These are phyloP conservation scores for Sanghuangporus sanghuang DNA, from an alignment of 1,284 basidiomycete genomes.

Conservation along the genomic window DNA sequence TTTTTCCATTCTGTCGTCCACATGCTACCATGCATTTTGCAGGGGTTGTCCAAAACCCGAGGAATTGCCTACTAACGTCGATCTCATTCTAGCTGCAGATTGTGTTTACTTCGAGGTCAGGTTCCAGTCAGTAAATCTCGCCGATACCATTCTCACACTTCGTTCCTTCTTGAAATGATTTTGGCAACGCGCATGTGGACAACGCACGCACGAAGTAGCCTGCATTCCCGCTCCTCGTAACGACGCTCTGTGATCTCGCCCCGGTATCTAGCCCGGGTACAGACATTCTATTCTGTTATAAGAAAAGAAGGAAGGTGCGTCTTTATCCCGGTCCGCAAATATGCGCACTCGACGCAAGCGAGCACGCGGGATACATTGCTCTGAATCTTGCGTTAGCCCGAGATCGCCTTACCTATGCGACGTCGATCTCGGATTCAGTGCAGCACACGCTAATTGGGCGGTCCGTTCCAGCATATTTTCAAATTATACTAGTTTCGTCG, in stretches of 20 bases:
- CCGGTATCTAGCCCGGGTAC: constrained; percentile 33
- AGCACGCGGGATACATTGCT: background rate
- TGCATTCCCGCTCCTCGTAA: constrained; percentile 84
- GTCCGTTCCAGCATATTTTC: background rate
- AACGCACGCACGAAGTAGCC: constrained; percentile 32
- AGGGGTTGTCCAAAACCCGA: constrained; percentile 31
- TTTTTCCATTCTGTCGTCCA: background rate
- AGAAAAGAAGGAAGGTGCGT: constrained; percentile 83
- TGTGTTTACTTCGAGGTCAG: constrained; percentile 84
- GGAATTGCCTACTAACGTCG: constrained; percentile 21
- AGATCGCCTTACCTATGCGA: background rate
- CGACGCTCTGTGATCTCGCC: constrained; percentile 69
- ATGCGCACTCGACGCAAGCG: constrained; percentile 2
- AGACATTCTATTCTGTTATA: constrained; percentile 87
- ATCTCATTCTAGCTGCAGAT: constrained; percentile 82
- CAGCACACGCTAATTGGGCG: background rate
- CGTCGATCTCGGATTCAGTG: background rate
- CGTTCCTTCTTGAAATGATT: background rate
- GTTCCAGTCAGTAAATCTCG: background rate
- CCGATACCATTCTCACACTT: background rate
- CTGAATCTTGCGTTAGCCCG: background rate
- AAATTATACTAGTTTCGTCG: background rate
- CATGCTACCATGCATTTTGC: constrained; percentile 2
- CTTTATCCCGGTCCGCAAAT: background rate
- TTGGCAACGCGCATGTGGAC: background rate